phyloP scores from a whole-genome alignment of 257 asterid species.

The Solanum pinnatisectum region DNA sequence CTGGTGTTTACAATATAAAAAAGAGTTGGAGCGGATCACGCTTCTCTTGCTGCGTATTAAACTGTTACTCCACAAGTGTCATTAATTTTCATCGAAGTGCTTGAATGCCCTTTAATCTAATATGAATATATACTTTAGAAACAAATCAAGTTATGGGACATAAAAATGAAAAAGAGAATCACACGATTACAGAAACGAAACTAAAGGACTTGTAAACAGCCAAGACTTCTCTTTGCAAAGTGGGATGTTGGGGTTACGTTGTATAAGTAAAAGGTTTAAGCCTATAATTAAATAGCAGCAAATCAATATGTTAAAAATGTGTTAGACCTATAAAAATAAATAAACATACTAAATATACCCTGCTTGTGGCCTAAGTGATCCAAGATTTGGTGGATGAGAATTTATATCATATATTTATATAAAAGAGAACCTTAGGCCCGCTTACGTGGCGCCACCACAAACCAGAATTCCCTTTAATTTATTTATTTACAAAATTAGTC shows the following conservation, averaged over 20 bases:
- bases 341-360: not conserved
- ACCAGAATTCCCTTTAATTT: too few relatives aligned
- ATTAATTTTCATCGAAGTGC: not conserved
- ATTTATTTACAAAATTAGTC: too few relatives aligned
- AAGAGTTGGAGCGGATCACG: not conserved
- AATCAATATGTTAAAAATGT: not conserved
- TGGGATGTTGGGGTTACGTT: not conserved
- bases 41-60: not conserved
- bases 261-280: not conserved
- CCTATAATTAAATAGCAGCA: not conserved
- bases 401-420: too few relatives aligned
- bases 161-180: not conserved
- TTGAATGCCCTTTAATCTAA: not conserved
- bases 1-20: not conserved
- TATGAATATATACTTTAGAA: not conserved
- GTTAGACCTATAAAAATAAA: not conserved
- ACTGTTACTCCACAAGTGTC: not conserved
- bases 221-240: not conserved
- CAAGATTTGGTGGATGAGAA: not conserved
- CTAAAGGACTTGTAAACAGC: not conserved
- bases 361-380: not conserved
- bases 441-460: too few relatives aligned
- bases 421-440: too few relatives aligned
- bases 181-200: not conserved
- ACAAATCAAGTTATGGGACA: not conserved